Percentiles rank a stretch among this genome's conserved stretches.
These are phyloP conservation scores for Stereum hirsutum DNA, from an alignment of 1,284 basidiomycete species.

Conservation along the genomic window DNA sequence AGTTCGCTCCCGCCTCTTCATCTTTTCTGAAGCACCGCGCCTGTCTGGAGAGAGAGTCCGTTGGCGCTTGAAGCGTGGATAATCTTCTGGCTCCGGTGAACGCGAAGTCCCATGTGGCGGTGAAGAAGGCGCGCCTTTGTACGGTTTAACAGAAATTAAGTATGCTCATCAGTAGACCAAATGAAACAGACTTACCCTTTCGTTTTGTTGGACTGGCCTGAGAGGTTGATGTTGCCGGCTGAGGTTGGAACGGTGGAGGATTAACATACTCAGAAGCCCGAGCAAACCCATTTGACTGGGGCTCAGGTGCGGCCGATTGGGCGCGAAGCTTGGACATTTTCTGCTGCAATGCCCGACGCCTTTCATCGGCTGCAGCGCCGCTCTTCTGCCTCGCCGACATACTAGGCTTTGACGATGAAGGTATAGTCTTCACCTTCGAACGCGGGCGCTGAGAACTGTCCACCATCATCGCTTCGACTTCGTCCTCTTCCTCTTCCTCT, in stretches of 20 bases:
- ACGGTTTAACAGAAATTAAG: too few species aligned
- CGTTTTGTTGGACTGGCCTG: conserved; percentile 32
- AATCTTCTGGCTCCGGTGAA: neutral
- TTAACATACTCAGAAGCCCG: too few species aligned
- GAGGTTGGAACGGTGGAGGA: too few species aligned
- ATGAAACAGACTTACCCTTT: conserved; percentile 31
- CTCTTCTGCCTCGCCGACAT: conserved; percentile 9
- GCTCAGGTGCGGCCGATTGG: too few species aligned
- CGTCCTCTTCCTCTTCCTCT: too few species aligned
- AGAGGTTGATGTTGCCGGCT: too few species aligned
- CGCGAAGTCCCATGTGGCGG: neutral
- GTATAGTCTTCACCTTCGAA: too few species aligned
- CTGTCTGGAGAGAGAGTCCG: conserved; percentile 36
- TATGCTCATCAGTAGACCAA: too few species aligned
- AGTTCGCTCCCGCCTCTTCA: conserved; percentile 23
- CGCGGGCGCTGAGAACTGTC: conserved; percentile 26
- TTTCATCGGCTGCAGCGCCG: conserved; percentile 2
- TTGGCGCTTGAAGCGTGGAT: conserved; percentile 32
- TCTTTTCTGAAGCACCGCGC: conserved; percentile 28
- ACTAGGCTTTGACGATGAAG: conserved; percentile 4
- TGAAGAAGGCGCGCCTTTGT: neutral
- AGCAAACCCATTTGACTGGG: too few species aligned
- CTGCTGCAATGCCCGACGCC: too few species aligned
- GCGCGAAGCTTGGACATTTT: too few species aligned
- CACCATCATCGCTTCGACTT: conserved; percentile 47